phyloP scores from a whole-genome alignment of 495 filamentous ascomycete species.

The Podospora anserina region DNA sequence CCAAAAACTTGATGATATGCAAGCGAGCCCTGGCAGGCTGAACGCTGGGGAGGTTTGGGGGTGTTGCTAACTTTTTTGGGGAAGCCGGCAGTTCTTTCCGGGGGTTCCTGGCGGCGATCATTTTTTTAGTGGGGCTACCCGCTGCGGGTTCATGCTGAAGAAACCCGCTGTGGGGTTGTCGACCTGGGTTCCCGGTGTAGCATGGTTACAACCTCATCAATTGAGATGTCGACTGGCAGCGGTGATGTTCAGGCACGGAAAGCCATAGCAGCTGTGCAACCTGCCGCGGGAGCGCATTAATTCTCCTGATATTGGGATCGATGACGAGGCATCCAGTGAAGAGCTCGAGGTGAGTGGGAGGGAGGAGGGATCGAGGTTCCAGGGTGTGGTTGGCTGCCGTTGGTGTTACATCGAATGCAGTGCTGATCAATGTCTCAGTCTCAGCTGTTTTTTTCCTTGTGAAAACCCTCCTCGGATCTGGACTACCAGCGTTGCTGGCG shows the following conservation, averaged over 20 bases:
- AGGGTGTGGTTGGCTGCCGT: neutral
- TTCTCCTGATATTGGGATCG: neutral
- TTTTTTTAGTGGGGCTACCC: neutral
- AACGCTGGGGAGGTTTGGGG: neutral
- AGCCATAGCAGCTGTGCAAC: neutral
- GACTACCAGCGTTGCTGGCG: neutral
- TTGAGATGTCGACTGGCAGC: neutral
- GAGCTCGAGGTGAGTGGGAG: neutral
- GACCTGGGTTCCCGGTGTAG: neutral
- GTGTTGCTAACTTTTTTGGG: neutral
- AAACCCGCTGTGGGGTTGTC: neutral
- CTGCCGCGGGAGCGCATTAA: neutral
- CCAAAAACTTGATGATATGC: neutral
- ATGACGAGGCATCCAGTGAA: neutral
- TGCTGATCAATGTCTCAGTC: conserved; percentile 19
- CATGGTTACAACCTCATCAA: neutral
- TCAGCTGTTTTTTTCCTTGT: conserved; percentile 3
- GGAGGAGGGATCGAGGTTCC: neutral
- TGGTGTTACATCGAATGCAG: neutral
- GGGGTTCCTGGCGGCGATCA: neutral
- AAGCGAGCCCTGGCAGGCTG: neutral
- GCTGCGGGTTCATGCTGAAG: neutral
- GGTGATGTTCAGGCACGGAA: neutral
- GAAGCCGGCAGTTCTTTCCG: neutral
- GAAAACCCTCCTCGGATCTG: neutral